phyloP scores from a whole-genome alignment of 1,284 basidiomycete genomes.

The Boletus subluridellus region DNA sequence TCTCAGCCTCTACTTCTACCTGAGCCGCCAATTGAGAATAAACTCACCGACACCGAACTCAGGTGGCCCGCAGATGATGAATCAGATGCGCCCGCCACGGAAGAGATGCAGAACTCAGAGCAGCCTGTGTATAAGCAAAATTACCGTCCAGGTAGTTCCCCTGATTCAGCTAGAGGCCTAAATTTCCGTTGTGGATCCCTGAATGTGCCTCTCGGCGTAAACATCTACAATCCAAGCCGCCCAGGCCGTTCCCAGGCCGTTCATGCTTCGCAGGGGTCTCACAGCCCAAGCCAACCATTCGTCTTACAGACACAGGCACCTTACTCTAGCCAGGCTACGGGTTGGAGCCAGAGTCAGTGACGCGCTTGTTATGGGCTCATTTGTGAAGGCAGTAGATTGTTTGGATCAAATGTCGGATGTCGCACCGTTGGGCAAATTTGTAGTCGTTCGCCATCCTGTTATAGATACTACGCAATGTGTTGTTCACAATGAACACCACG shows the following conservation, averaged over 20 bases:
- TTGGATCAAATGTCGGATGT: neutral
- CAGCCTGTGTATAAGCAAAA: neutral
- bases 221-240: neutral
- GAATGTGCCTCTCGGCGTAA: conserved; percentile 12
- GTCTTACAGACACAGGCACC: conserved; percentile 50
- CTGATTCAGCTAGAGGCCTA: conserved; percentile 12
- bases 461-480: conserved; percentile 11
- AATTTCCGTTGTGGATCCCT: conserved; percentile 26
- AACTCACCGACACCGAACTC: conserved; percentile 22
- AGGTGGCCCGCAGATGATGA: conserved; percentile 32
- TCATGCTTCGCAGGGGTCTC: conserved; percentile 21
- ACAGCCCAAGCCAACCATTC: conserved; percentile 20
- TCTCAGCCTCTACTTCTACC: conserved; percentile 3
- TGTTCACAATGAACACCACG: conserved; percentile 13
- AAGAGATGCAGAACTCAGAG: neutral
- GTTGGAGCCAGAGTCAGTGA: conserved; percentile 22
- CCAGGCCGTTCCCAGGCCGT: neutral
- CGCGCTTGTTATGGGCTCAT: too few relatives aligned
- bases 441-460: conserved; percentile 12
- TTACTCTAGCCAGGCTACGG: conserved; percentile 43
- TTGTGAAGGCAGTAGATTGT: neutral
- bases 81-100: neutral
- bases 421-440: neutral
- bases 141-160: neutral
- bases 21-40: conserved; percentile 3